Percentiles rank a stretch among this genome's conserved stretches.
Conservation (phyloP, 805 yeast species). For the Sungouiella thailandica region DNA sequence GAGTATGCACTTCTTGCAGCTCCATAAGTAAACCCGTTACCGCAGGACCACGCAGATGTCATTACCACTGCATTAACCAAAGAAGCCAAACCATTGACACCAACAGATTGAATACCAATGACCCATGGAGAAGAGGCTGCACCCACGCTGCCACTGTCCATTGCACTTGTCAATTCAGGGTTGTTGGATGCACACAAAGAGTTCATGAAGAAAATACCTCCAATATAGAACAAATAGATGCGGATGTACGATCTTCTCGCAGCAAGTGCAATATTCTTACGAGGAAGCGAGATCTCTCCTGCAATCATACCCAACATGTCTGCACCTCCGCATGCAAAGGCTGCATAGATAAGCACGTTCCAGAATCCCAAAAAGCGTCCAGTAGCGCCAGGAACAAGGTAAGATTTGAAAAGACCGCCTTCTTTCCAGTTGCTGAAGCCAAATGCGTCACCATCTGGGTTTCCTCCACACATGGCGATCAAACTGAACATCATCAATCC, state of each 20-base stretch:
- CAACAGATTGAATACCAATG: constrained; percentile 31
- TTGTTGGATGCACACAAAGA: constrained; percentile 30
- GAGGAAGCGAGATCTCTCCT: constrained; percentile 43
- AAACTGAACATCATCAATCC: constrained; percentile 36
- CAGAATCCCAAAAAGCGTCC: constrained; percentile 63
- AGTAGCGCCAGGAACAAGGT: constrained; percentile 40
- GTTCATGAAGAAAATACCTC: constrained; percentile 36
- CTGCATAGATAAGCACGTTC: constrained; percentile 60
- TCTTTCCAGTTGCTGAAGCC: constrained; percentile 33
- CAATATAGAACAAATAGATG: constrained; percentile 31
- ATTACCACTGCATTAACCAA: constrained; percentile 31
- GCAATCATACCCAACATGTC: constrained; percentile 29
- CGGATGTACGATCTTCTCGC: constrained; percentile 31
- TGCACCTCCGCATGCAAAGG: constrained; percentile 57
- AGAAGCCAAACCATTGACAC: constrained; percentile 30
- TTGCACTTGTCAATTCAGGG: constrained; percentile 23
- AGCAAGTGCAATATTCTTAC: constrained; percentile 30
- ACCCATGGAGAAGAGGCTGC: constrained; percentile 37
- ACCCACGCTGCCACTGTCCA: constrained; percentile 28
- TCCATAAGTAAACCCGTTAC: constrained; percentile 32
- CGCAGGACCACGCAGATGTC: constrained; percentile 35
- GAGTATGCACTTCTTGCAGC: constrained; percentile 41
- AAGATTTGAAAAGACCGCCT: constrained; percentile 28
- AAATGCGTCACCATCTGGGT: constrained; percentile 29
- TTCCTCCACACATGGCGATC: constrained; percentile 35